A percentile compares a stretch with the other conserved stretches of the same genome.
Evolutionary conservation across 805 yeast species (phyloP).

Genomic region (Saccharomycopsis synnaedendra): DNA sequence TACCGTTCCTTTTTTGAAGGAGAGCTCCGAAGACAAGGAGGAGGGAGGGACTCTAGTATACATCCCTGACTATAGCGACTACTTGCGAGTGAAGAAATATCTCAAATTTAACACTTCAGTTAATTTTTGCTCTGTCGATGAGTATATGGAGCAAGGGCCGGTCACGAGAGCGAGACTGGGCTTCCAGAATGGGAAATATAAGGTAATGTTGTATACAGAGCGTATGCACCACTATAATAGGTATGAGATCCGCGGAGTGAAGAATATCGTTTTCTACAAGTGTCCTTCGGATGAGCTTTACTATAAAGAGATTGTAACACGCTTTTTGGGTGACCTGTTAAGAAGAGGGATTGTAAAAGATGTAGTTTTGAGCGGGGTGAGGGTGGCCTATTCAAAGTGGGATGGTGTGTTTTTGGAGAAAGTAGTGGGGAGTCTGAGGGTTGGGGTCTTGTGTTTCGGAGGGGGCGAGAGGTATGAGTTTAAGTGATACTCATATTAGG

Average conservation of each 20-base stretch:
- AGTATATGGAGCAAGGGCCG: constrained; percentile 67
- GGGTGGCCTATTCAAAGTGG: constrained; percentile 63
- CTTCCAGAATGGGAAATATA: constrained; percentile 51
- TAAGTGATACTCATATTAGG: background rate
- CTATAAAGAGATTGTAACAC: constrained; percentile 57
- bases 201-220: constrained; percentile 81
- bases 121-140: constrained; percentile 65
- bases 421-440: constrained; percentile 47
- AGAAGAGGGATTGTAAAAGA: constrained; percentile 40
- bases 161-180: constrained; percentile 58
- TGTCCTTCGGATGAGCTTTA: constrained; percentile 78
- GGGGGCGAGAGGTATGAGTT: constrained; percentile 10
- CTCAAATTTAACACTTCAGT: constrained; percentile 43
- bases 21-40: constrained; percentile 24
- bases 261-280: constrained; percentile 70
- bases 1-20: constrained; percentile 53
- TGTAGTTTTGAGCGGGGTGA: constrained; percentile 25
- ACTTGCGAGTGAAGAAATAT: constrained; percentile 63
- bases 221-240: constrained; percentile 89
- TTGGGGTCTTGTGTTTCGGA: constrained; percentile 10
- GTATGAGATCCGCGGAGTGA: constrained; percentile 75
- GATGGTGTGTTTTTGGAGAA: constrained; percentile 74
- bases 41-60: constrained; percentile 59
- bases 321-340: constrained; percentile 51
- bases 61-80: constrained; percentile 82